Percentiles rank a stretch among this genome's conserved stretches.
phyloP scores from a whole-genome alignment of 805 yeast genomes.

The Debaryomyces hansenii region DNA sequence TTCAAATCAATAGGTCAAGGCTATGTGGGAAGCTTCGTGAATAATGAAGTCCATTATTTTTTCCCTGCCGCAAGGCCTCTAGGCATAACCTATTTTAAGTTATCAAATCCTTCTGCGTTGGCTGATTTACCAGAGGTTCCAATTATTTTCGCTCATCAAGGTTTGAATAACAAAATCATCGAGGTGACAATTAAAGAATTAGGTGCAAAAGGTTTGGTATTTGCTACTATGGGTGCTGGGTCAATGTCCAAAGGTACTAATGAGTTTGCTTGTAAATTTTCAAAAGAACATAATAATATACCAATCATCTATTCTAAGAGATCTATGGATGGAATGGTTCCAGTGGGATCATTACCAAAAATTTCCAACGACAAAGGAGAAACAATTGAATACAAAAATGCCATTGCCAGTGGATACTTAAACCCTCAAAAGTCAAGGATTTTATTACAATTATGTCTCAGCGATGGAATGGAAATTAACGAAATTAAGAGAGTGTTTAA shows the following conservation, averaged over 20 bases:
- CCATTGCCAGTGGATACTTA: slow-evolving; percentile 63
- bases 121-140: slow-evolving; percentile 45
- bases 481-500: slow-evolving; percentile 47
- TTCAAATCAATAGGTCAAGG: slow-evolving; percentile 71
- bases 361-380: slow-evolving; percentile 7
- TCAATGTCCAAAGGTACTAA: slow-evolving; percentile 55
- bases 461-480: slow-evolving; percentile 34
- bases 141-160: slow-evolving; percentile 63
- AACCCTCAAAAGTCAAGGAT: slow-evolving; percentile 67
- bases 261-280: slow-evolving; percentile 39
- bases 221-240: slow-evolving; percentile 76
- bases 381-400: slow-evolving; percentile 26
- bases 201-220: slow-evolving; percentile 53
- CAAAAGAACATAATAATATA: slow-evolving; percentile 33
- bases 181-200: slow-evolving; percentile 46
- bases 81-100: slow-evolving; percentile 44
- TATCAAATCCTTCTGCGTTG: slow-evolving; percentile 20
- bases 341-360: slow-evolving; percentile 46
- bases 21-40: slow-evolving; percentile 67
- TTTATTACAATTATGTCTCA: slow-evolving; percentile 55
- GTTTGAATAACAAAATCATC: slow-evolving; percentile 50
- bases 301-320: slow-evolving; percentile 67
- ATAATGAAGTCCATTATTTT: slow-evolving; percentile 63
- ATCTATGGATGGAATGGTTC: slow-evolving; percentile 72
- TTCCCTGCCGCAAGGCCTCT: slow-evolving; percentile 62